Conservation (phyloP, 23 red algal species). For the Gracilaria gracilis region DNA sequence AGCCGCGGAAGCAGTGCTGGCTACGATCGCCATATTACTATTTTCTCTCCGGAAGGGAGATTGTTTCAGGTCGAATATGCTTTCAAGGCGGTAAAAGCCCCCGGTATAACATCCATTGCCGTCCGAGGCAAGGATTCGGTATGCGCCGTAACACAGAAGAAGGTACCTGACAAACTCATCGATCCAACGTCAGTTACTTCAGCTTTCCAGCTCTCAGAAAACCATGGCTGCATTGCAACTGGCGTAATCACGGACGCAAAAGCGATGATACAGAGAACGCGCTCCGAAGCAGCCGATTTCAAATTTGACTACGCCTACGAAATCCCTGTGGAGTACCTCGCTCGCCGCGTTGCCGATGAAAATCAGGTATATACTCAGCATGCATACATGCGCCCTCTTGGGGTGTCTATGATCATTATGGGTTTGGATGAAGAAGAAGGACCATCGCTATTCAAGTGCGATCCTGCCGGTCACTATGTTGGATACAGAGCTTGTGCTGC, state of each 20-base stretch:
- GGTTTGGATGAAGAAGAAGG: constrained; percentile 96
- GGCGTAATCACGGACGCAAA: constrained; percentile 91
- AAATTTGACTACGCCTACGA: constrained; percentile 93
- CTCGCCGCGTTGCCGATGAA: constrained; percentile 86
- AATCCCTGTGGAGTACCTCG: constrained; percentile 91
- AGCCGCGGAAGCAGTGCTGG: constrained; percentile 97
- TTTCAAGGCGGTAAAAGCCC: constrained; percentile 95
- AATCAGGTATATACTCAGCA: constrained; percentile 99
- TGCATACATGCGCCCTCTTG: constrained; percentile 98
- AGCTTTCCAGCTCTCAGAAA: constrained; percentile 80
- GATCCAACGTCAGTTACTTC: constrained; percentile 92
- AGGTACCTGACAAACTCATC: constrained; percentile 97
- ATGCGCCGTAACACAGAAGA: constrained; percentile 93
- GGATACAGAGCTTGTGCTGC: constrained; percentile 94
- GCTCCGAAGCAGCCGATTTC: constrained; percentile 93
- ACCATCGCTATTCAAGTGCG: constrained; percentile 93
- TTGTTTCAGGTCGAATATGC: constrained; percentile 99
- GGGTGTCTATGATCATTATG: constrained; percentile 87
- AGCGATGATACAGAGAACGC: constrained; percentile 83
- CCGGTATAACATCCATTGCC: constrained; percentile 89
- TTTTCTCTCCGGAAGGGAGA: constrained; percentile 96
- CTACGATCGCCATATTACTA: constrained; percentile 99
- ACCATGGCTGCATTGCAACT: constrained; percentile 90
- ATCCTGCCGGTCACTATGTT: constrained; percentile 97
- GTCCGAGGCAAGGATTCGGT: constrained; percentile 86